Conservation (phyloP, 2,329 filamentous ascomycete genomes). For the Apiospora rasikravindrae region DNA sequence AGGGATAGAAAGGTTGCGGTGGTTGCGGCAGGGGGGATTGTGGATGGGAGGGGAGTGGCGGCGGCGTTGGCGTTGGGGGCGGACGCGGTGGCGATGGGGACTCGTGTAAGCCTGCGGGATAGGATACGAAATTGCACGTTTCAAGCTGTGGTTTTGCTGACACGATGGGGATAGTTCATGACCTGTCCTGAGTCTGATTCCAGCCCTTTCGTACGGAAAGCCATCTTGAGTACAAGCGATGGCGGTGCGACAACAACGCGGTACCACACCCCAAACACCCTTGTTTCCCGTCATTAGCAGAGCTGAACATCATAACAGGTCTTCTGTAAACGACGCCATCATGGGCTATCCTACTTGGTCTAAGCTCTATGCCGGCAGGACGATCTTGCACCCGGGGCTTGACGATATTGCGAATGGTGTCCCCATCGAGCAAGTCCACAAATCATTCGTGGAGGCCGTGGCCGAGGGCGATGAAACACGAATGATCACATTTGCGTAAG, state of each 20-base stretch:
- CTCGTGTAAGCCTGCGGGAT: constrained; percentile 30
- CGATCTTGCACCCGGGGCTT: not conserved
- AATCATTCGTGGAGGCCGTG: not conserved
- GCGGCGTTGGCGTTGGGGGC: constrained; percentile 52
- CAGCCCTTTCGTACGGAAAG: not conserved
- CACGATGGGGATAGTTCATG: not conserved
- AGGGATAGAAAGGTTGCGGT: constrained; percentile 34
- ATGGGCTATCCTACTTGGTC: constrained; percentile 8
- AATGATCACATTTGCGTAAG: not conserved
- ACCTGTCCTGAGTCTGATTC: not conserved
- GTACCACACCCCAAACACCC: not conserved
- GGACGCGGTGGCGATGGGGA: constrained; percentile 35
- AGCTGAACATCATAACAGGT: not conserved
- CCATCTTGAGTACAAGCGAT: not conserved
- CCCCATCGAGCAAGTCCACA: not conserved
- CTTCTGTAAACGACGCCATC: not conserved
- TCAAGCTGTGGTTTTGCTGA: not conserved
- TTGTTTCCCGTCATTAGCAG: not conserved
- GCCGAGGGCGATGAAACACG: not conserved
- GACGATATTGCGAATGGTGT: not conserved
- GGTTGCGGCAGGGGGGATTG: constrained; percentile 52
- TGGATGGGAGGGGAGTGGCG: constrained; percentile 50
- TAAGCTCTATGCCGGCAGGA: not conserved
- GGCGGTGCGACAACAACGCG: not conserved
- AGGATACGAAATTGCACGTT: not conserved